Conservation (phyloP, 2,329 filamentous ascomycete species). For the Colletotrichum higginsianum region DNA sequence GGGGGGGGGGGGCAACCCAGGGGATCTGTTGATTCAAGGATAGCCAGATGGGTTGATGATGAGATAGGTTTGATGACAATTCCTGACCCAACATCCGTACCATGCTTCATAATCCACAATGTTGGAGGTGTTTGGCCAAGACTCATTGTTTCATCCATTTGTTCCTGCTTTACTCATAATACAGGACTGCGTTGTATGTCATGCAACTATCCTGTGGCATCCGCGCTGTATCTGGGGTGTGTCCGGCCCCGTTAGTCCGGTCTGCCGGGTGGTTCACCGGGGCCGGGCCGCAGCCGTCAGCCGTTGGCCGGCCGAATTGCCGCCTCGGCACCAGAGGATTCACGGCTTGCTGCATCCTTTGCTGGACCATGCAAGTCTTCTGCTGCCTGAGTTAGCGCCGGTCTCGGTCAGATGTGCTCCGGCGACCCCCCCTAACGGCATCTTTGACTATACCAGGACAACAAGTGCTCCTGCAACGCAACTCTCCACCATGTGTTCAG, state of each 20-base stretch:
- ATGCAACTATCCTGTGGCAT: not conserved
- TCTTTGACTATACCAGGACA: too few species aligned
- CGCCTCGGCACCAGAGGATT: not conserved
- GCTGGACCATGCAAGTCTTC: too few species aligned
- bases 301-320: not conserved
- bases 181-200: not conserved
- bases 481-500: too few species aligned
- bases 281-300: conserved; percentile 3
- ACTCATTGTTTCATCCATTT: not conserved
- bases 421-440: too few species aligned
- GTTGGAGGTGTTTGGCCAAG: too few species aligned
- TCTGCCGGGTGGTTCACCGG: not conserved
- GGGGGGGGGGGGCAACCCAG: too few species aligned
- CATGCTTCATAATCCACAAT: not conserved
- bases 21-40: not conserved
- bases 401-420: too few species aligned
- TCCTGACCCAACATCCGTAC: not conserved
- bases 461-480: too few species aligned
- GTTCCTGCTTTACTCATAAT: not conserved
- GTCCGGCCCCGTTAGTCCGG: not conserved
- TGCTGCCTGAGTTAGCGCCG: too few species aligned
- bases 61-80: not conserved
- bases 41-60: too few species aligned
- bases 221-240: too few species aligned
- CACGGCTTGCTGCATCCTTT: not conserved